These are phyloP conservation scores for Ehretia macrophylla DNA, from an alignment of 257 asterid species.

Conservation along the genomic window DNA sequence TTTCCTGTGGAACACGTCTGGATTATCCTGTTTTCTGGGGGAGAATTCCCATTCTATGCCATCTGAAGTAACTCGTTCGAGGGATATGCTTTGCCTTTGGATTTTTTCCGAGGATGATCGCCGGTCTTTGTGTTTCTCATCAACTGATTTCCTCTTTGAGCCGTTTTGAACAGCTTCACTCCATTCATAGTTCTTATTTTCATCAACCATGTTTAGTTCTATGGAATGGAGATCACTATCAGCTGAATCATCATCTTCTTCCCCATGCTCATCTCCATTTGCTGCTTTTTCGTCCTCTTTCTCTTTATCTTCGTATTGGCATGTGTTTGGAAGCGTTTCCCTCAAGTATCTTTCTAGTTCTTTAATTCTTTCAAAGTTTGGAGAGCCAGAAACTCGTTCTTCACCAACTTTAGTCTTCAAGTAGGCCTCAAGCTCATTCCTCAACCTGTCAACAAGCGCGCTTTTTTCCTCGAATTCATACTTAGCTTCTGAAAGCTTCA, in stretches of 20 bases:
- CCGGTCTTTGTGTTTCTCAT: conserved; percentile 6
- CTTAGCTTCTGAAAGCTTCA: conserved; percentile 93
- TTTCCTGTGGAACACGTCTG: conserved; percentile 29
- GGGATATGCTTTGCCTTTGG: conserved; percentile 31
- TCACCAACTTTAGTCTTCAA: conserved; percentile 50
- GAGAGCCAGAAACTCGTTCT: conserved; percentile 54
- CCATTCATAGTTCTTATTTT: conserved; percentile 43
- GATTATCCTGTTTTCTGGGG: conserved; percentile 28
- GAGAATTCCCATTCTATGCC: conserved; percentile 58
- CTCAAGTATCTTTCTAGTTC: conserved; percentile 77
- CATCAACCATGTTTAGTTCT: conserved; percentile 29
- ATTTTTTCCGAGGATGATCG: conserved; percentile 40
- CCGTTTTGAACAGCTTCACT: conserved; percentile 5
- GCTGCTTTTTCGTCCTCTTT: conserved; percentile 18
- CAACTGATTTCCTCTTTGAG: neutral
- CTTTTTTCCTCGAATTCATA: conserved; percentile 92
- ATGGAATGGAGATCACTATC: conserved; percentile 37
- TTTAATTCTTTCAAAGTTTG: conserved; percentile 61
- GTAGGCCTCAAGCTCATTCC: conserved; percentile 67
- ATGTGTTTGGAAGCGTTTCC: conserved; percentile 60
- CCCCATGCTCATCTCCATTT: conserved; percentile 17
- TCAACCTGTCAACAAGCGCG: conserved; percentile 60
- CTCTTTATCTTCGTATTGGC: conserved; percentile 28
- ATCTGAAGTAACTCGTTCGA: conserved; percentile 38
- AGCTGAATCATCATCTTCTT: conserved; percentile 19